These are phyloP conservation scores for Cardiospermum halicacabum DNA, from an alignment of 345 rosid genomes.

Conservation along the genomic window DNA sequence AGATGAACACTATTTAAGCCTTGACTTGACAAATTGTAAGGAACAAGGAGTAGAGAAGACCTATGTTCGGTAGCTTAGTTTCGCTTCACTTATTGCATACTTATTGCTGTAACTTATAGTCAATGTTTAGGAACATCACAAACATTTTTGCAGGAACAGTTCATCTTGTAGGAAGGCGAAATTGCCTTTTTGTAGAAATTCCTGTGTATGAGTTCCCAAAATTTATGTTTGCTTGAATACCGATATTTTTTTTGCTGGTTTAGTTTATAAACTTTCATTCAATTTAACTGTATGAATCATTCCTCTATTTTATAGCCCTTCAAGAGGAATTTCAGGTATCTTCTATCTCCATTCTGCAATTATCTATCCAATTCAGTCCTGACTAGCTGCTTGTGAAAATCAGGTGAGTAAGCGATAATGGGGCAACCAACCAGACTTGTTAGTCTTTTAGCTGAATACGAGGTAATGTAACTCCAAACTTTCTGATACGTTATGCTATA, in stretches of 20 bases:
- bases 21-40: slow-evolving; percentile 21
- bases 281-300: background rate
- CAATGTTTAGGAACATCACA: slow-evolving; percentile 15
- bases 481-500: background rate
- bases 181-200: slow-evolving; percentile 27
- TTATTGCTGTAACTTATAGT: slow-evolving; percentile 31
- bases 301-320: background rate
- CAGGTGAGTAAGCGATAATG: too few species aligned
- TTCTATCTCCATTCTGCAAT: background rate
- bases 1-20: slow-evolving; percentile 11
- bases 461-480: background rate
- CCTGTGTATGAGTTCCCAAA: slow-evolving; percentile 21
- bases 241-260: slow-evolving; percentile 19
- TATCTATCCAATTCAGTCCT: background rate
- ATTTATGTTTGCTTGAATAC: slow-evolving; percentile 18
- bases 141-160: slow-evolving; percentile 40
- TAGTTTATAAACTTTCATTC: background rate
- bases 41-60: slow-evolving; percentile 15
- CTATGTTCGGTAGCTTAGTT: slow-evolving; percentile 27
- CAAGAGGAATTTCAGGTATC: background rate
- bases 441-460: background rate
- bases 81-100: slow-evolving; percentile 12
- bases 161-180: slow-evolving; percentile 23
- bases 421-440: too few species aligned
- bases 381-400: background rate